Evolutionary conservation across 768 basidiomycete species (phyloP), one percentile per base, ranked within the genome.

Genomic region (Lepiota subincarnata): DNA sequence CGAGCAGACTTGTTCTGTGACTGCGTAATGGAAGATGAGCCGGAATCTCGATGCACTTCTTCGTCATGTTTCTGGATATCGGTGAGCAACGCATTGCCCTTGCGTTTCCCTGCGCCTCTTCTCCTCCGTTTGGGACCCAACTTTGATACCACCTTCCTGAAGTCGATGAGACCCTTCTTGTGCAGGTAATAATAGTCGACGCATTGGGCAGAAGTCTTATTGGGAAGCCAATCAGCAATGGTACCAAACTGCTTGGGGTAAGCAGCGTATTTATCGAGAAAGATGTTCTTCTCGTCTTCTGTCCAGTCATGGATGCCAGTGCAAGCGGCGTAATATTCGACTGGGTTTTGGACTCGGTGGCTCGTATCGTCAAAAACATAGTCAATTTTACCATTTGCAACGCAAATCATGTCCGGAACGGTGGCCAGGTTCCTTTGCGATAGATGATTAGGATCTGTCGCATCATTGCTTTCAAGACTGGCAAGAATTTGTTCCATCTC

Each of bases 401-500:
- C 85, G 7, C 83, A 81, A 39, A 92, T 74, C 92, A 97, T 94
- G 65, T 98, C 93, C 1, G 95, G 95, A 31, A 97, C 87, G 46
- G 72, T 80, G 14, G 95, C 95, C 31, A 92, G 79, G 57, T 97
- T 97, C 57, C 82, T 79, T 50, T 84, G 73, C 3, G 92, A 89
- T n/a, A 97, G 83, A 57, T 89, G 82, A 58, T 82, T 88, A 0
- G 95, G 92, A 68, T 98, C 94, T n/a, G 87, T 90, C 26, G 91
- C 83, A 55, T 96, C 94, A 58, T 96, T 92, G 60, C 87, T 89
- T 20, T 92, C 93, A 37, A 97, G 73, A 62, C 87, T 91, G n/a
- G 92, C 92, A 53, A 98, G 89, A 64, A 98, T 93, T 70, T 94
- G 92, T 63, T 97, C 91, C 84, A 97, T 94, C 73, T 98, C 96